Evolutionary conservation across 2,329 filamentous ascomycete genomes (phyloP).

Genomic region (Mycosphaerelloides madeirae): DNA sequence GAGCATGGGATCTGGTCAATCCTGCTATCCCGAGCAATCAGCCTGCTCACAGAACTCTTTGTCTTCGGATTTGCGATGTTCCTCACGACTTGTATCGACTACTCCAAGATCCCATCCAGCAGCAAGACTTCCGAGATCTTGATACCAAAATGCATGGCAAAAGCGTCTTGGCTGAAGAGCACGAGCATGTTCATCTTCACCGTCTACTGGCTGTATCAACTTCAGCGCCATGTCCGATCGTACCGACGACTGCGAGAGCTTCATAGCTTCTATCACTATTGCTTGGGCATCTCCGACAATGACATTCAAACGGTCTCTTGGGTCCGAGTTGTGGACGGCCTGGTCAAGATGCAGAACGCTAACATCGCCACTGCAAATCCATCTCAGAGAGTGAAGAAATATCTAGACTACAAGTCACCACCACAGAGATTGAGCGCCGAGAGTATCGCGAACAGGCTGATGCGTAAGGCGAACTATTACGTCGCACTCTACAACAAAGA

Average conservation of each 20-base stretch:
- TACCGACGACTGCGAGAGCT: constrained; percentile 69
- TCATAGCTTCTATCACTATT: constrained; percentile 78
- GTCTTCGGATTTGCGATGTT: constrained; percentile 79
- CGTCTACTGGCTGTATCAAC: constrained; percentile 79
- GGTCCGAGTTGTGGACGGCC: constrained; percentile 80
- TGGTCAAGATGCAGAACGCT: constrained; percentile 78
- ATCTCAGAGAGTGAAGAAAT: constrained; percentile 55
- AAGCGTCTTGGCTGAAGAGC: constrained; percentile 73
- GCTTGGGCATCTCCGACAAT: constrained; percentile 75
- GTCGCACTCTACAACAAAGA: constrained; percentile 98
- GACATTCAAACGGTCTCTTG: constrained; percentile 94
- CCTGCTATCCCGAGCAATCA: constrained; percentile 64
- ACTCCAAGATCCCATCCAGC: constrained; percentile 62
- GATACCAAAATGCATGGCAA: constrained; percentile 66
- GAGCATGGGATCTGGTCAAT: constrained; percentile 84
- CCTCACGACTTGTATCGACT: constrained; percentile 80
- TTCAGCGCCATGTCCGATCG: constrained; percentile 69
- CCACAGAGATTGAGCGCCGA: constrained; percentile 90
- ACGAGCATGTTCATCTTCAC: constrained; percentile 77
- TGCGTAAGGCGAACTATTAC: constrained; percentile 95
- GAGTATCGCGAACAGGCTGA: constrained; percentile 92
- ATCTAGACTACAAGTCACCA: constrained; percentile 50
- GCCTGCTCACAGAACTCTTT: constrained; percentile 76
- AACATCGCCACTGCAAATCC: constrained; percentile 75
- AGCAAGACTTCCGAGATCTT: constrained; percentile 58